phyloP scores from a whole-genome alignment of 2,329 filamentous ascomycete genomes.

The Diplodia mutila region DNA sequence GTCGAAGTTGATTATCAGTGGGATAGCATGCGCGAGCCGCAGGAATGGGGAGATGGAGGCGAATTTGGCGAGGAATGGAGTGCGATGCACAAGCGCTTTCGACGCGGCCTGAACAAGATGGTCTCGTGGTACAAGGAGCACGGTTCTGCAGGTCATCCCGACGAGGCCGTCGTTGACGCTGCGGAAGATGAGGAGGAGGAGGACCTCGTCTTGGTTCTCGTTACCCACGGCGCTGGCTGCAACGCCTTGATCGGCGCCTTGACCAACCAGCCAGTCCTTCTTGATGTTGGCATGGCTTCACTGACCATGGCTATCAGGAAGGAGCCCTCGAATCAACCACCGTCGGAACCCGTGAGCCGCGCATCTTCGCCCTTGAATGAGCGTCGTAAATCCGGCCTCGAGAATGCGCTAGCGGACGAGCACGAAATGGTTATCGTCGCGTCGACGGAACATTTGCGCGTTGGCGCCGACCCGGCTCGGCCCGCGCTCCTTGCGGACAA shows the following conservation, averaged over 20 bases:
- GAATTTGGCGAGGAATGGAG: slow-evolving; percentile 94
- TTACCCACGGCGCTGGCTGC: slow-evolving; percentile 94
- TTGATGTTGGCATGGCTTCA: slow-evolving; percentile 88
- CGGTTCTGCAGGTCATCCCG: slow-evolving; percentile 44
- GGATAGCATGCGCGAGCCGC: slow-evolving; percentile 82
- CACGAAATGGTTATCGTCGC: slow-evolving; percentile 78
- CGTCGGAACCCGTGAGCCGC: slow-evolving; percentile 20
- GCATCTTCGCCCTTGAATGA: slow-evolving; percentile 35
- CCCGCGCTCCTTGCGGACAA: slow-evolving; percentile 26
- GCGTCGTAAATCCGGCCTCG: slow-evolving; percentile 46
- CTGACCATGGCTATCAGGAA: slow-evolving; percentile 74
- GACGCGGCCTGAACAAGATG: slow-evolving; percentile 75
- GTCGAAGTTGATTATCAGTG: slow-evolving; percentile 89
- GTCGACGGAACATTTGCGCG: slow-evolving; percentile 72
- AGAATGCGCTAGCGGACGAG: slow-evolving; percentile 55
- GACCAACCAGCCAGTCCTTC: slow-evolving; percentile 85
- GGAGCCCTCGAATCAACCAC: slow-evolving; percentile 35
- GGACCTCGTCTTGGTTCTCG: slow-evolving; percentile 77
- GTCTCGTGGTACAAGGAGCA: slow-evolving; percentile 77
- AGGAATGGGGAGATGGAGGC: slow-evolving; percentile 86
- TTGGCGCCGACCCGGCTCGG: slow-evolving; percentile 49
- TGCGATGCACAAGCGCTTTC: slow-evolving; percentile 88
- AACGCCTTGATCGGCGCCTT: slow-evolving; percentile 93
- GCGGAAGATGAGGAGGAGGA: slow-evolving; percentile 55
- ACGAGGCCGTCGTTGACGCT: slow-evolving; percentile 35